phyloP scores from a whole-genome alignment of 495 filamentous ascomycete species.

The Neurospora sp. region DNA sequence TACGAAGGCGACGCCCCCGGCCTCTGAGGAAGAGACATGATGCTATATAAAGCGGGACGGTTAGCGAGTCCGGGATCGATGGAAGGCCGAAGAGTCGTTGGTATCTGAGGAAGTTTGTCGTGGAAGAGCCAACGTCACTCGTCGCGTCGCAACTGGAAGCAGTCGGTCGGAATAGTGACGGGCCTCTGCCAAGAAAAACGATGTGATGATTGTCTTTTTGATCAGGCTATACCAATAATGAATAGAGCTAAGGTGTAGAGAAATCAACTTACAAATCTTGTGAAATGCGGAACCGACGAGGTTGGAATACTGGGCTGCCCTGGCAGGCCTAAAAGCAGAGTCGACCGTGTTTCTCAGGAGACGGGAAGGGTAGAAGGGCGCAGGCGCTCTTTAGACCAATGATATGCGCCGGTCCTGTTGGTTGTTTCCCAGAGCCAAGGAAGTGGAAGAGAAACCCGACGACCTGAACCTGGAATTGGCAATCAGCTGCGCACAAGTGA shows the following conservation, averaged over 20 bases:
- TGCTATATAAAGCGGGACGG: slow-evolving; percentile 10
- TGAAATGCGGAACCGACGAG: slow-evolving; percentile 3
- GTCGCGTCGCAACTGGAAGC: background rate
- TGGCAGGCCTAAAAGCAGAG: slow-evolving; percentile 2
- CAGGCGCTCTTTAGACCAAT: slow-evolving; percentile 3
- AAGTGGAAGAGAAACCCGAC: background rate
- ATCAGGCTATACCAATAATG: background rate
- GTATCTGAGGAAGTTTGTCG: background rate
- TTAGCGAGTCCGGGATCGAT: slow-evolving; percentile 11
- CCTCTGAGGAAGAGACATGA: slow-evolving; percentile 60
- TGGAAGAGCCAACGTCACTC: background rate
- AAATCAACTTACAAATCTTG: slow-evolving; percentile 17
- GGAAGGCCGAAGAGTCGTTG: background rate
- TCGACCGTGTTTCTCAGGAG: slow-evolving; percentile 11
- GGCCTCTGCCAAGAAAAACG: background rate
- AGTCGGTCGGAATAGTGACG: background rate
- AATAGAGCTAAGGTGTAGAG: background rate
- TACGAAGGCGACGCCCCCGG: slow-evolving; percentile 51
- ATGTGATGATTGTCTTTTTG: background rate
- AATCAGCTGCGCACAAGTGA: background rate
- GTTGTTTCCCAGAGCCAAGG: background rate
- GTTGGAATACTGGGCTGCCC: slow-evolving; percentile 12
- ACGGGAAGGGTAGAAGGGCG: slow-evolving; percentile 4
- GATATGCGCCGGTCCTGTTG: background rate
- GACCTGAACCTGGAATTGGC: background rate